A percentile compares a stretch with the other conserved stretches of the same genome.
These are phyloP conservation scores for Aspergillus cristatus DNA, from an alignment of 495 filamentous ascomycete genomes.

Conservation along the genomic window DNA sequence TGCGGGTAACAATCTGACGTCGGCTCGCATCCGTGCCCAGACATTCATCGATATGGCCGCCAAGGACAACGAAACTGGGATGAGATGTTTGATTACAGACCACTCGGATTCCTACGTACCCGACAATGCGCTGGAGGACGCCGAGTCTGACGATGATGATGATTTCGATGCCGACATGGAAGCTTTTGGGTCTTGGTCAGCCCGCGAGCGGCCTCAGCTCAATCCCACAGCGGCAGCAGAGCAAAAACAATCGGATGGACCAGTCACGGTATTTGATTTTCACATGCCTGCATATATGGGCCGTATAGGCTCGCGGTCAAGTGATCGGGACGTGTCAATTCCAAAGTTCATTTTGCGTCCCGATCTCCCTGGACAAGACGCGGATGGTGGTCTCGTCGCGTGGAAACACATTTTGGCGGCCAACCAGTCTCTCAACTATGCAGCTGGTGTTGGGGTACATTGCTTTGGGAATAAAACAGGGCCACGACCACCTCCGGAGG, in stretches of 20 bases:
- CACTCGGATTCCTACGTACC: constrained; percentile 33
- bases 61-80: constrained; percentile 34
- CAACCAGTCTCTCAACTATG: constrained; percentile 32
- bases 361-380: constrained; percentile 34
- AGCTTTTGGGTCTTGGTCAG: constrained; percentile 24
- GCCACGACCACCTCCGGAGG: constrained; percentile 18
- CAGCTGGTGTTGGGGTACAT: constrained; percentile 30
- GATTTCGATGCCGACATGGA: constrained; percentile 26
- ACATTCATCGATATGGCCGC: constrained; percentile 42
- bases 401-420: constrained; percentile 40
- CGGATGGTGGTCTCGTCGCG: constrained; percentile 34
- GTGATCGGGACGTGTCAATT: constrained; percentile 23
- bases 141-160: constrained; percentile 27
- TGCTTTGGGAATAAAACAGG: constrained; percentile 27
- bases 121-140: constrained; percentile 23
- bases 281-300: constrained; percentile 40
- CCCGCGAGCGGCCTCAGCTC: constrained; percentile 18
- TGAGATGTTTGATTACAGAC: constrained; percentile 36
- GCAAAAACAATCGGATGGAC: constrained; percentile 17
- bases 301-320: constrained; percentile 22
- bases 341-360: constrained; percentile 37
- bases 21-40: constrained; percentile 38
- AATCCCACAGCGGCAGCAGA: constrained; percentile 8
- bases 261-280: constrained; percentile 33
- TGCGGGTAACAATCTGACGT: constrained; percentile 37